phyloP scores from a whole-genome alignment of 2,329 filamentous ascomycete genomes.

The Aspergillus sp. region DNA sequence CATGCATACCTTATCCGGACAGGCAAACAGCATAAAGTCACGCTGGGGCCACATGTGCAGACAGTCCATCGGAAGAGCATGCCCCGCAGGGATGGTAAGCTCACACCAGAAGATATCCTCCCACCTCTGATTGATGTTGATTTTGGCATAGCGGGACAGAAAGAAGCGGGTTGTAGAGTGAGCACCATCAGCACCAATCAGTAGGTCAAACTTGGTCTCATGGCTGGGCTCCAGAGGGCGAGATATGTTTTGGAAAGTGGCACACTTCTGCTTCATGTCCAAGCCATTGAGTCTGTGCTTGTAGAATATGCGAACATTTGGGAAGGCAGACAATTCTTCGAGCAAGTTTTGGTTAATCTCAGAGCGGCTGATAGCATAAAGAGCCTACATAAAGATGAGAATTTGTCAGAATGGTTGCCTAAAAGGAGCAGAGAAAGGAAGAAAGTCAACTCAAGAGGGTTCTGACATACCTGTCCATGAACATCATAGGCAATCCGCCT shows the following conservation, averaged over 20 bases:
- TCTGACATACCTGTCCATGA: background rate
- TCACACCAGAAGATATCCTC: background rate
- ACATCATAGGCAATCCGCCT: background rate
- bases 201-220: background rate
- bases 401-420: background rate
- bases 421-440: background rate
- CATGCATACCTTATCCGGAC: background rate
- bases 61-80: background rate
- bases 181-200: background rate
- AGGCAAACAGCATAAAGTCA: background rate
- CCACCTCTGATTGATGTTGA: background rate
- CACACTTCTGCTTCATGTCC: background rate
- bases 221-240: background rate
- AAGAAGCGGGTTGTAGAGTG: background rate
- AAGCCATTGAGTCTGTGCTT: background rate
- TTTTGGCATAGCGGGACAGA: background rate
- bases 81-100: background rate
- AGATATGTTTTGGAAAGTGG: background rate
- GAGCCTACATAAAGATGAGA: background rate
- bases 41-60: background rate
- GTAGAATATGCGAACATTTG: background rate
- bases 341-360: background rate
- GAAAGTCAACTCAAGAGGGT: background rate
- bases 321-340: background rate
- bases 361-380: background rate